phyloP scores from a whole-genome alignment of 2,329 filamentous ascomycete species.

The Tothia fuscella region DNA sequence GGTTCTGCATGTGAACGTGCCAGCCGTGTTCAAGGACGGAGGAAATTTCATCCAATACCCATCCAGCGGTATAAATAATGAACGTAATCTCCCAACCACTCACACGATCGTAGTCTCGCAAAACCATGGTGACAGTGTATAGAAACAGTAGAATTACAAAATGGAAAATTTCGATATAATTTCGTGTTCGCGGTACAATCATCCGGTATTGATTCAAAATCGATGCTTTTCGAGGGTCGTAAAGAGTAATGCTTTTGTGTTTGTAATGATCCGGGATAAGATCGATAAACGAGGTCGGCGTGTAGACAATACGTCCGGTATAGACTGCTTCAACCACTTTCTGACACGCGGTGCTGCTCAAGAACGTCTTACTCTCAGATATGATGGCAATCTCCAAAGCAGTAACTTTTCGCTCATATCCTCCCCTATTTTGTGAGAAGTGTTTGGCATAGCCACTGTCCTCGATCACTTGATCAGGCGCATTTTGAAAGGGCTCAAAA shows the following conservation, averaged over 20 bases:
- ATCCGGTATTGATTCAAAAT: conserved; percentile 76
- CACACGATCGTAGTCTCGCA: conserved; percentile 46
- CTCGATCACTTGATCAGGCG: conserved; percentile 52
- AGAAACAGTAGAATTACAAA: conserved; percentile 58
- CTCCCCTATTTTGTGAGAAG: conserved; percentile 34
- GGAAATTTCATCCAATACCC: conserved; percentile 66
- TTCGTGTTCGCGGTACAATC: conserved; percentile 68
- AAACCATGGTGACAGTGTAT: conserved; percentile 61
- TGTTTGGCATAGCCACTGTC: conserved; percentile 34
- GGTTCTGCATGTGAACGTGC: conserved; percentile 75
- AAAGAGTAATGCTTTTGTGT: conserved; percentile 67
- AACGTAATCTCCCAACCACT: conserved; percentile 54
- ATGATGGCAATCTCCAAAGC: conserved; percentile 75
- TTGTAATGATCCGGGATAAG: conserved; percentile 82
- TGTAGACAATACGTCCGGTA: conserved; percentile 68
- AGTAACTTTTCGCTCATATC: conserved; percentile 51
- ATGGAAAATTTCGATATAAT: conserved; percentile 61
- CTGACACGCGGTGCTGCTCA: conserved; percentile 67
- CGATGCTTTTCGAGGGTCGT: conserved; percentile 63
- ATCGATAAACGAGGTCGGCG: conserved; percentile 68
- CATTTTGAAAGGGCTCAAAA: conserved; percentile 78
- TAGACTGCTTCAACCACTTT: conserved; percentile 77
- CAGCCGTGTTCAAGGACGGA: conserved; percentile 65
- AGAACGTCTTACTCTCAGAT: conserved; percentile 66
- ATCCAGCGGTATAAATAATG: conserved; percentile 62